Evolutionary conservation across 768 basidiomycete species (phyloP).

Genomic region (Rhizopogon vesiculosus): DNA sequence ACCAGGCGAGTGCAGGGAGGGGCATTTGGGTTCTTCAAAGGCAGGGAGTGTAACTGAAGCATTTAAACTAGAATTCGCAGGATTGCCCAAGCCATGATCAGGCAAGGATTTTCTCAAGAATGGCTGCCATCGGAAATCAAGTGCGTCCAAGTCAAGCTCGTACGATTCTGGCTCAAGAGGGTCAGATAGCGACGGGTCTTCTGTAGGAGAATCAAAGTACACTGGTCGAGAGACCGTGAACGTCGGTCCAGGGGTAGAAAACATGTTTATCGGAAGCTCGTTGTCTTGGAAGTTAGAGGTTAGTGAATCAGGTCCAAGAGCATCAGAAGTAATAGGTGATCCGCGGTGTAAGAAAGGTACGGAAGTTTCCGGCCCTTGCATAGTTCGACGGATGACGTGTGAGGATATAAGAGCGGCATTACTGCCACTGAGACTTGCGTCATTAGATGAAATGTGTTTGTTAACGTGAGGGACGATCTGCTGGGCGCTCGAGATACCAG

Average conservation of each 20-base stretch:
- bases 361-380: neutral
- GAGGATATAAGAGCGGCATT: neutral
- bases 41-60: neutral
- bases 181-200: slow-evolving; percentile 40
- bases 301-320: neutral
- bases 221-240: slow-evolving; percentile 27
- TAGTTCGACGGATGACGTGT: neutral
- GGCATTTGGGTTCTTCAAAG: neutral
- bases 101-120: slow-evolving; percentile 30
- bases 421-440: neutral
- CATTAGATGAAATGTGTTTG: neutral
- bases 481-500: neutral
- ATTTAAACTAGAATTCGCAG: neutral
- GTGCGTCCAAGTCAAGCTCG: slow-evolving; percentile 32
- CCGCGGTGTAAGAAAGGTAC: neutral
- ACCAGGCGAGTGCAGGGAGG: neutral
- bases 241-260: slow-evolving; percentile 47
- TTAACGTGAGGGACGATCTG: neutral
- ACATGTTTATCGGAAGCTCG: slow-evolving; percentile 19
- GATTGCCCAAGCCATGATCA: neutral
- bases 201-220: slow-evolving; percentile 49
- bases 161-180: slow-evolving; percentile 32
- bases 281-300: neutral
- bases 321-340: neutral
- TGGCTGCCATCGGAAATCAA: slow-evolving; percentile 56